phyloP scores from a whole-genome alignment of 2,329 filamentous ascomycete genomes.

The Dothiorella sarmentorum region DNA sequence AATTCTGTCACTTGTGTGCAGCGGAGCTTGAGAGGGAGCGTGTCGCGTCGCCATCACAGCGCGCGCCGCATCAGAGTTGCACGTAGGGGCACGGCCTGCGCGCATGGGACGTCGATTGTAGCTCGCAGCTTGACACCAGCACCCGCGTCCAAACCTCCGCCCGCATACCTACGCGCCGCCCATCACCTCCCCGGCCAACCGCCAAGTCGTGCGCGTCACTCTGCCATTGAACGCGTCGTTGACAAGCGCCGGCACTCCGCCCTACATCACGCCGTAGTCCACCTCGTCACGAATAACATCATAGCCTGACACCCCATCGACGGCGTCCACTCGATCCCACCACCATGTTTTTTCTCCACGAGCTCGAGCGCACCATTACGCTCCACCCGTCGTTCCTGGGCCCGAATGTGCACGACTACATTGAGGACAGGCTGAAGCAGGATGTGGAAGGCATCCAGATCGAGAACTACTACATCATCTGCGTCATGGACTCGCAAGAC shows the following conservation, averaged over 20 bases:
- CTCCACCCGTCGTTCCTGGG: slow-evolving; percentile 97
- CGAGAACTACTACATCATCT: slow-evolving; percentile 95
- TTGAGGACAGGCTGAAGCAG: slow-evolving; percentile 82
- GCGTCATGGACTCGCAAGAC: slow-evolving; percentile 94
- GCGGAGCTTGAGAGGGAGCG: not conserved
- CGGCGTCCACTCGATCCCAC: slow-evolving; percentile 18
- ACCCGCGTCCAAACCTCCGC: not conserved
- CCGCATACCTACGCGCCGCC: not conserved
- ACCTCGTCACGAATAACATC: not conserved
- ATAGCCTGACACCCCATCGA: not conserved
- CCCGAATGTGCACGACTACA: slow-evolving; percentile 85
- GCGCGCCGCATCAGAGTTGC: not conserved
- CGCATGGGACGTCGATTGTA: slow-evolving; percentile 1
- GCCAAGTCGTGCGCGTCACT: not conserved
- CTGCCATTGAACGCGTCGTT: not conserved
- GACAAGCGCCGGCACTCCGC: not conserved
- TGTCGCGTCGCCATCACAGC: not conserved
- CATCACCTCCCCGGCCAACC: not conserved
- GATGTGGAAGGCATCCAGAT: slow-evolving; percentile 96
- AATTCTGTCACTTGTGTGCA: not conserved
- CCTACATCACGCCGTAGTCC: not conserved
- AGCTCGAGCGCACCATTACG: slow-evolving; percentile 90
- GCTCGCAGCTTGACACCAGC: not conserved
- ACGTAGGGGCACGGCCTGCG: not conserved
- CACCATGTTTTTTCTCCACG: slow-evolving; percentile 96